A percentile compares a stretch with the other conserved stretches of the same genome.
These are phyloP conservation scores for Penicillium digitatum DNA, from an alignment of 2,329 filamentous ascomycete genomes.

Conservation along the genomic window DNA sequence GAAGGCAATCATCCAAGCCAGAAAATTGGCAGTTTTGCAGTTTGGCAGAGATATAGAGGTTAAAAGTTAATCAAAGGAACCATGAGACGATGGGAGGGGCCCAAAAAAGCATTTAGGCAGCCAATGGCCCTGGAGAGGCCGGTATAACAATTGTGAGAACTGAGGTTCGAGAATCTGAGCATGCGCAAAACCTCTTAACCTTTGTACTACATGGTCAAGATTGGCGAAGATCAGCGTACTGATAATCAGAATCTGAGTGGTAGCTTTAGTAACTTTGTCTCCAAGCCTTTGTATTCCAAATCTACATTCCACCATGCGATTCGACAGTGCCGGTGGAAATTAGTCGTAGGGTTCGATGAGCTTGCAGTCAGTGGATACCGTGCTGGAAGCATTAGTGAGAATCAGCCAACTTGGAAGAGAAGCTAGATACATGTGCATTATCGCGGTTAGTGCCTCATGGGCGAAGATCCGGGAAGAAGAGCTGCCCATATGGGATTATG, in stretches of 20 bases:
- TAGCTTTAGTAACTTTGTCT: not conserved
- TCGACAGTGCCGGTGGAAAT: not conserved
- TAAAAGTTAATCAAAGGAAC: not conserved
- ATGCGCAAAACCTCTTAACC: not conserved
- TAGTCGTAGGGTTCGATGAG: not conserved
- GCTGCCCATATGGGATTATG: not conserved
- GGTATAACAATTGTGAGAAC: too few species aligned
- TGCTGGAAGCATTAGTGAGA: not conserved
- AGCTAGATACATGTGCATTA: not conserved
- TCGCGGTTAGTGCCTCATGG: not conserved
- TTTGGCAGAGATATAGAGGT: not conserved
- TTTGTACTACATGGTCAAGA: not conserved
- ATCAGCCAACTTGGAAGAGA: not conserved
- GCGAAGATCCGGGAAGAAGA: not conserved
- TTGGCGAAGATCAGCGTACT: not conserved
- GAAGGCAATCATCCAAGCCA: too few species aligned
- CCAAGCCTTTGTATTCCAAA: not conserved
- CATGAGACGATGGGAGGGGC: not conserved
- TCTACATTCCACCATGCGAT: not conserved
- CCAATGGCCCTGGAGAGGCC: not conserved
- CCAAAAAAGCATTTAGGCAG: not conserved
- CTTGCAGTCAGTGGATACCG: not conserved
- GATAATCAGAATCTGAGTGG: too few species aligned
- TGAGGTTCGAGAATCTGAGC: not conserved
- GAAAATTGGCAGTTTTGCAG: too few species aligned